phyloP scores from a whole-genome alignment of 176 grass and related monocot species.

The Raddia distichophylla region DNA sequence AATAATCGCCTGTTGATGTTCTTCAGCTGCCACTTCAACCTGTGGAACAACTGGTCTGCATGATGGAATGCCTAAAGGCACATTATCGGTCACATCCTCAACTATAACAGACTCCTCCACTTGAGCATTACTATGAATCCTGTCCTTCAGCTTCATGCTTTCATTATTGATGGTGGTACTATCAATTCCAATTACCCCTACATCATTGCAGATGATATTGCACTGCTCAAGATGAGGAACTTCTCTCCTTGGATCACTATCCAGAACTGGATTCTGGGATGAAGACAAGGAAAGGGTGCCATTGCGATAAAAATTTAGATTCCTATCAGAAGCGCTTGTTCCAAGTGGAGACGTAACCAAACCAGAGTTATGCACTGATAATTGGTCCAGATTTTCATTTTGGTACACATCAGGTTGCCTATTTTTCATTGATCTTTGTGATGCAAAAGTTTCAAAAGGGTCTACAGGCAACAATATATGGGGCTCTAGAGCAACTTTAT shows the following conservation, averaged over 20 bases:
- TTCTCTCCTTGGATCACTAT: slow-evolving; percentile 38
- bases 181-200: slow-evolving; percentile 35
- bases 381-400: slow-evolving; percentile 36
- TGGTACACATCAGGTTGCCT: slow-evolving; percentile 13
- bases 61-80: slow-evolving; percentile 48
- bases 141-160: slow-evolving; percentile 12
- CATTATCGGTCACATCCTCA: slow-evolving; percentile 65
- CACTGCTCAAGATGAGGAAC: slow-evolving; percentile 35
- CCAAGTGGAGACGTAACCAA: slow-evolving; percentile 37
- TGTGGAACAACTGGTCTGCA: slow-evolving; percentile 49
- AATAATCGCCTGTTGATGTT: slow-evolving; percentile 29
- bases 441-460: slow-evolving; percentile 39
- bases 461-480: slow-evolving; percentile 41
- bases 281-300: slow-evolving; percentile 22
- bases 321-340: slow-evolving; percentile 29
- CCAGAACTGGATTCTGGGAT: slow-evolving; percentile 31
- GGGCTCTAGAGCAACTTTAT: slow-evolving; percentile 27
- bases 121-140: slow-evolving; percentile 35
- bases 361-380: slow-evolving; percentile 28
- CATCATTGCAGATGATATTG: slow-evolving; percentile 22
- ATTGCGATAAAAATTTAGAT: slow-evolving; percentile 22
- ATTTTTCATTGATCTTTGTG: slow-evolving; percentile 20
- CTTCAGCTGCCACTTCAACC: slow-evolving; percentile 54
- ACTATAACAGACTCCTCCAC: slow-evolving; percentile 43
- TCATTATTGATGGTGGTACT: slow-evolving; percentile 25